phyloP scores from a whole-genome alignment of 1,139 yeast species.

The Debaryomyces udenii region DNA sequence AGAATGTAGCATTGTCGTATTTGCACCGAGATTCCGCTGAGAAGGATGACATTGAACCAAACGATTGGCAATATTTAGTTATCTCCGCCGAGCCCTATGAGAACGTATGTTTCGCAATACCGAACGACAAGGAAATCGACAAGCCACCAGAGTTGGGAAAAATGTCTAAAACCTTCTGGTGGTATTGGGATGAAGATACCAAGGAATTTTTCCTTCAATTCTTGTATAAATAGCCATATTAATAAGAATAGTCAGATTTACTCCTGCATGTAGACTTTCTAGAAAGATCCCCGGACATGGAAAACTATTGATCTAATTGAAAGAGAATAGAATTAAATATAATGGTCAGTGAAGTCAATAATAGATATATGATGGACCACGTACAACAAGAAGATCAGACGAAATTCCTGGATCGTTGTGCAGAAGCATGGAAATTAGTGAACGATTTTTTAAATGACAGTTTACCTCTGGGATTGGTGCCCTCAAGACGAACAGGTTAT shows the following conservation, averaged over 20 bases:
- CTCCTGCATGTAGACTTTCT: conserved; percentile 6
- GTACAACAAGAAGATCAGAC: conserved; percentile 6
- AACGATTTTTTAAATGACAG: conserved; percentile 34
- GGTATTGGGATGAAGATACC: conserved; percentile 69
- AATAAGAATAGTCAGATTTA: neutral
- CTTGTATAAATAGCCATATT: conserved; percentile 41
- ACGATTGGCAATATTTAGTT: conserved; percentile 62
- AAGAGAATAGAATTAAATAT: neutral
- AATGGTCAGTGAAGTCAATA: no score
- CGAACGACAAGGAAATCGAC: conserved; percentile 57
- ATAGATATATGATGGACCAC: conserved; percentile 8
- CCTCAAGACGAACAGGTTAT: conserved; percentile 24
- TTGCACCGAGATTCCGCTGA: conserved; percentile 23
- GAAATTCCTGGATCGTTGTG: conserved; percentile 29
- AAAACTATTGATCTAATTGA: conserved; percentile 1
- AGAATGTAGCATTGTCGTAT: conserved; percentile 28
- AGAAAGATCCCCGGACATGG: conserved; percentile 5
- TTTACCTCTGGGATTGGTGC: conserved; percentile 31
- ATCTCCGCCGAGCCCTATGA: conserved; percentile 86
- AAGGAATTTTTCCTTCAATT: conserved; percentile 72
- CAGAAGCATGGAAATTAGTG: conserved; percentile 37
- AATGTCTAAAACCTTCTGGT: conserved; percentile 58
- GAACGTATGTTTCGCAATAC: conserved; percentile 70
- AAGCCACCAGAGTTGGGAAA: conserved; percentile 36
- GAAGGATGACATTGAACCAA: conserved; percentile 35